These are phyloP conservation scores for Zymoseptoria pseudotritici DNA, from an alignment of 2,329 filamentous ascomycete genomes.

Conservation along the genomic window DNA sequence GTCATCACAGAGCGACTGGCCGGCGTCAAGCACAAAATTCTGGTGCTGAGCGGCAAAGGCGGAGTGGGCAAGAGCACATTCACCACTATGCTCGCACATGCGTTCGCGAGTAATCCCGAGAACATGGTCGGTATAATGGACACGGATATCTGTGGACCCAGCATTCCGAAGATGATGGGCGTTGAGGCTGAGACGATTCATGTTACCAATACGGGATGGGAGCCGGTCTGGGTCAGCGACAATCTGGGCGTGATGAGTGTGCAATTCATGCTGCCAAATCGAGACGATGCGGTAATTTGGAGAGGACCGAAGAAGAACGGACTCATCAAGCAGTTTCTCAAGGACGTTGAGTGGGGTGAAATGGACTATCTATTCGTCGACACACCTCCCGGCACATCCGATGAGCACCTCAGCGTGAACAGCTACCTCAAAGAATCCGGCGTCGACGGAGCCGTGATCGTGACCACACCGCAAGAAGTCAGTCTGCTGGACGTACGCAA, in stretches of 20 bases:
- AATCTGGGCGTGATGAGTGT: conserved; percentile 96
- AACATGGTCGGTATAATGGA: conserved; percentile 91
- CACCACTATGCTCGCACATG: conserved; percentile 78
- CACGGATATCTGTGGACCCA: conserved; percentile 93
- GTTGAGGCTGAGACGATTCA: conserved; percentile 92
- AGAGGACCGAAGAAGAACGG: conserved; percentile 97
- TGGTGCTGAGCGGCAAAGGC: conserved; percentile 89
- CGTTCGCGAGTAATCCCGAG: conserved; percentile 73
- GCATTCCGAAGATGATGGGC: conserved; percentile 98
- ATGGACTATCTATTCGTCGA: conserved; percentile 90
- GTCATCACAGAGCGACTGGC: conserved; percentile 76
- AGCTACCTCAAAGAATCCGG: conserved; percentile 83
- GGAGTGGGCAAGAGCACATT: conserved; percentile 97
- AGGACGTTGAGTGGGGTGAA: conserved; percentile 96
- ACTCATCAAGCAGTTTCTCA: conserved; percentile 93
- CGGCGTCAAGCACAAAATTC: conserved; percentile 80
- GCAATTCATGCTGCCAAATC: conserved; percentile 92
- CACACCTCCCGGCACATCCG: conserved; percentile 88
- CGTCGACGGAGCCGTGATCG: conserved; percentile 85
- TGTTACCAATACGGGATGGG: conserved; percentile 81
- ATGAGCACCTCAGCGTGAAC: conserved; percentile 93
- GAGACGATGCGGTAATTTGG: conserved; percentile 96
- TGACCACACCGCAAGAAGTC: conserved; percentile 94
- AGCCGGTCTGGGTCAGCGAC: conserved; percentile 89
- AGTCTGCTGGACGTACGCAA: conserved; percentile 87